phyloP scores from a whole-genome alignment of 108 stramenopile genomes.

The Cyclotella choctawhatcheeana region DNA sequence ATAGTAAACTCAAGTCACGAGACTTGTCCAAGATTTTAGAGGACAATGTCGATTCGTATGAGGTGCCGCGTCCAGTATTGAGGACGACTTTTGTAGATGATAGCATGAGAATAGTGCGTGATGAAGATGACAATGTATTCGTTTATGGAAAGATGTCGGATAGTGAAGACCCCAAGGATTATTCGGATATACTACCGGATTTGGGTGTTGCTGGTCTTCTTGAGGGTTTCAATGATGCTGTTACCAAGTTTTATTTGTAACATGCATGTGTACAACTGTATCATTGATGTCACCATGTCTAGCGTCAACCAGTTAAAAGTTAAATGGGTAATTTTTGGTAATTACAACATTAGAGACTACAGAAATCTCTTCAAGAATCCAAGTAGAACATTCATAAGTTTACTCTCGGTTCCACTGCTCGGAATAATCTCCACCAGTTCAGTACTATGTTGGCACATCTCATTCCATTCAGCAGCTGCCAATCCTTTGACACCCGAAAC shows the following conservation, averaged over 20 bases:
- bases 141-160: conserved; percentile 71
- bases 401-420: neutral
- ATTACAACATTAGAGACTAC: neutral
- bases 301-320: neutral
- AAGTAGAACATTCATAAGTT: conserved; percentile 26
- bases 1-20: conserved; percentile 61
- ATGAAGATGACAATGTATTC: conserved; percentile 81
- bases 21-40: conserved; percentile 68
- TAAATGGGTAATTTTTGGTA: neutral
- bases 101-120: conserved; percentile 72
- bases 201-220: conserved; percentile 72
- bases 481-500: conserved; percentile 8
- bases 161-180: conserved; percentile 66
- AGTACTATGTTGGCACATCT: conserved; percentile 33
- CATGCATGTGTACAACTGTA: too few species aligned
- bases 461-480: conserved; percentile 48
- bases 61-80: conserved; percentile 69
- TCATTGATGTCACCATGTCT: too few species aligned
- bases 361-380: conserved; percentile 38
- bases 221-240: conserved; percentile 81
- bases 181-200: conserved; percentile 66
- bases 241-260: conserved; percentile 76
- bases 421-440: conserved; percentile 6
- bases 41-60: conserved; percentile 57
- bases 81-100: conserved; percentile 68